Percentiles rank a stretch among this genome's conserved stretches.
These are phyloP conservation scores for Gautieria morchelliformis DNA, from an alignment of 768 basidiomycete genomes.

Conservation along the genomic window DNA sequence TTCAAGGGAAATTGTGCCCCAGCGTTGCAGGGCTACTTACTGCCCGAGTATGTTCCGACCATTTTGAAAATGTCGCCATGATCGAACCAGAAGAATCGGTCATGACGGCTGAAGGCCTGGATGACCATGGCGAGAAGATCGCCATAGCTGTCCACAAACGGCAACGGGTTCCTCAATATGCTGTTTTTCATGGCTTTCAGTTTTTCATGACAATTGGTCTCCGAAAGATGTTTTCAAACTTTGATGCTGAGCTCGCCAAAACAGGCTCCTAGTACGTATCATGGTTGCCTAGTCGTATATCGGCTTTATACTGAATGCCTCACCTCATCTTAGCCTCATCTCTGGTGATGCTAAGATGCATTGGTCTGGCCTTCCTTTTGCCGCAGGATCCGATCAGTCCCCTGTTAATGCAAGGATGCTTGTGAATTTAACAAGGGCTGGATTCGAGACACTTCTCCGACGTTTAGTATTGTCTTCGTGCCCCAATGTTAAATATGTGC, in stretches of 20 bases:
- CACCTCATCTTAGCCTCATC: not conserved
- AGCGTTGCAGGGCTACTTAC: slow-evolving; percentile 21
- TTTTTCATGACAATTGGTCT: not conserved
- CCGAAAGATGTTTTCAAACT: not conserved
- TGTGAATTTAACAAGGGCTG: not conserved
- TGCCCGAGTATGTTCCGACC: slow-evolving; percentile 20
- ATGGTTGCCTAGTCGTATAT: not conserved
- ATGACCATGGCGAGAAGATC: not conserved
- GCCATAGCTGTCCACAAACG: not conserved
- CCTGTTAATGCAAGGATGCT: not conserved
- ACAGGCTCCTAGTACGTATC: not conserved
- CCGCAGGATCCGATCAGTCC: not conserved
- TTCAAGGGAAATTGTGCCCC: not conserved
- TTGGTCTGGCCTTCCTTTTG: not conserved
- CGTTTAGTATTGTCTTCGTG: not conserved
- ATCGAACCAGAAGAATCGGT: slow-evolving; percentile 20
- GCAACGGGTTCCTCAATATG: slow-evolving; percentile 3
- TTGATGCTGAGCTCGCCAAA: not conserved
- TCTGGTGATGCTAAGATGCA: not conserved
- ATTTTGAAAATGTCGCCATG: slow-evolving; percentile 20
- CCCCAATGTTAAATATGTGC: slow-evolving; percentile 3
- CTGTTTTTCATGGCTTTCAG: slow-evolving; percentile 4
- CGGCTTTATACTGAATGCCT: not conserved
- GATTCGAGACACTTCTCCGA: slow-evolving; percentile 1
- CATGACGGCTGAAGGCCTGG: not conserved